Conservation (phyloP, 2,329 filamentous ascomycete species). For the Rutstroemia sp. region DNA sequence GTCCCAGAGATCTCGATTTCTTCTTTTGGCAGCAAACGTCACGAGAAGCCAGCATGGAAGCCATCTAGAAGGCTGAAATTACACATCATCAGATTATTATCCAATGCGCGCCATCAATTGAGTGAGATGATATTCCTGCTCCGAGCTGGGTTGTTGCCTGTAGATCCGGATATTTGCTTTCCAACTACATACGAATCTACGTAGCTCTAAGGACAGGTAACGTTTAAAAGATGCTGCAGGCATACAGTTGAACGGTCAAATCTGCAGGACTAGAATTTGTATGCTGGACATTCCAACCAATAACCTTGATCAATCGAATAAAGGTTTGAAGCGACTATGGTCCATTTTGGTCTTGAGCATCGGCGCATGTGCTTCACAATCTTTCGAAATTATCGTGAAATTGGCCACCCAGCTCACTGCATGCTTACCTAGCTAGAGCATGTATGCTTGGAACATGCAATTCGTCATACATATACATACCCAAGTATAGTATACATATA, state of each 20-base stretch:
- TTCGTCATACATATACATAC: constrained; percentile 1
- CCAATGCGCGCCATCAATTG: not conserved
- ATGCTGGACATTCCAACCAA: not conserved
- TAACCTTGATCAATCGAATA: constrained; percentile 1
- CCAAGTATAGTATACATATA: not conserved
- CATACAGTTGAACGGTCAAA: not conserved
- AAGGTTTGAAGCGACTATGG: not conserved
- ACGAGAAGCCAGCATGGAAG: not conserved
- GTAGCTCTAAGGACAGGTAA: not conserved
- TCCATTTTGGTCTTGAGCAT: not conserved
- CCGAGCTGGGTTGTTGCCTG: not conserved
- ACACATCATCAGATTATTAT: not conserved
- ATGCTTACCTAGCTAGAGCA: not conserved
- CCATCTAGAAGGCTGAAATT: too few relatives aligned
- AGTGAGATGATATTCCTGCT: not conserved
- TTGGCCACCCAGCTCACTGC: constrained; percentile 7
- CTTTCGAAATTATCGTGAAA: constrained; percentile 3
- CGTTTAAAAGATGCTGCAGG: constrained; percentile 1
- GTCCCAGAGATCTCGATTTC: constrained; percentile 5
- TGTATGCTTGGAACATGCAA: not conserved
- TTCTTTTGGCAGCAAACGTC: not conserved
- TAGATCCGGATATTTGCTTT: constrained; percentile 1
- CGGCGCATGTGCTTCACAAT: constrained; percentile 5
- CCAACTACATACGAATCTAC: not conserved
- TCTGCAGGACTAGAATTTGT: not conserved